Conservation (phyloP, 108 stramenopile species). For the Cyclotella distinguenda region DNA sequence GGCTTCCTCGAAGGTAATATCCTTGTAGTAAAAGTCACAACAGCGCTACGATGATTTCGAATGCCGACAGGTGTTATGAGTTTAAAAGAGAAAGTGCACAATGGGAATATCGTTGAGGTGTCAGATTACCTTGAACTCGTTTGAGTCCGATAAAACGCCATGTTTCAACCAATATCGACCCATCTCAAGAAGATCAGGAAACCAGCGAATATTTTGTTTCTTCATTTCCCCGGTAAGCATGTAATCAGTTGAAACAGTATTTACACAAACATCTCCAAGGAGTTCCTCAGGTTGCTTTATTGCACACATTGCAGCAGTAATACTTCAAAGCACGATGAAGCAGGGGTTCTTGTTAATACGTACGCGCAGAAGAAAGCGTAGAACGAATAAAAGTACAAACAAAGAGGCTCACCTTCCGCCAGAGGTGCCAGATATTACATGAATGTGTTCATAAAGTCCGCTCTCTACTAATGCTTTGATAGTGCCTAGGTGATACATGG, state of each 20-base stretch:
- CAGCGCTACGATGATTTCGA: too few relatives aligned
- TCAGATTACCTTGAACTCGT: constrained; percentile 68
- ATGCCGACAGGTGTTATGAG: too few relatives aligned
- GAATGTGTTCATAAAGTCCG: constrained; percentile 75
- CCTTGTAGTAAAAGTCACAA: constrained; percentile 88
- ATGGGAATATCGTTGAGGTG: too few relatives aligned
- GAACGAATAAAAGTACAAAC: neutral
- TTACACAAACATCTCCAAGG: constrained; percentile 72
- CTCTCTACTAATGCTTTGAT: constrained; percentile 83
- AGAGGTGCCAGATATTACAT: constrained; percentile 88
- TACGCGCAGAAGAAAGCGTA: neutral
- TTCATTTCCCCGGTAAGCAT: constrained; percentile 78
- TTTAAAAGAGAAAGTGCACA: too few relatives aligned
- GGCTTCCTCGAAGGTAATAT: constrained; percentile 91
- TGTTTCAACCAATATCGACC: constrained; percentile 74
- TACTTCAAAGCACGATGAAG: constrained; percentile 21
- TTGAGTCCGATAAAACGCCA: constrained; percentile 75
- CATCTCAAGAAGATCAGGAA: constrained; percentile 80
- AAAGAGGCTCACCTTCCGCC: constrained; percentile 56
- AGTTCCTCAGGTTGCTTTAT: constrained; percentile 78
- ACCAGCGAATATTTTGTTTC: constrained; percentile 82
- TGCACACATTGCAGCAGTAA: constrained; percentile 91
- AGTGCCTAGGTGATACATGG: constrained; percentile 93
- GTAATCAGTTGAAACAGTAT: constrained; percentile 84
- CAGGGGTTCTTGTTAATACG: neutral